phyloP scores from a whole-genome alignment of 1,284 basidiomycete genomes.

The Xerocomus cyaneibrunnescens region DNA sequence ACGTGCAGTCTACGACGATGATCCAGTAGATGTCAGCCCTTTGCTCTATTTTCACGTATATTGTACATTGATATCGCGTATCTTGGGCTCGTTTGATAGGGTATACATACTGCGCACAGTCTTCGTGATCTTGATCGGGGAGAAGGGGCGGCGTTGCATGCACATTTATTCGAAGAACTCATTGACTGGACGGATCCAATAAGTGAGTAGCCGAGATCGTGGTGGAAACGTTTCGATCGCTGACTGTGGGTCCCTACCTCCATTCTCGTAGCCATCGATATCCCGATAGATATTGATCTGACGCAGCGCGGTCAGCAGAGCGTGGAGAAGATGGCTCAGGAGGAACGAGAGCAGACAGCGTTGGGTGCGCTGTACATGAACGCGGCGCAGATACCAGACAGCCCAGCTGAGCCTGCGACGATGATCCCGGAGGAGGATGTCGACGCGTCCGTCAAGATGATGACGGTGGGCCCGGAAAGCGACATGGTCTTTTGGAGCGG shows the following conservation, averaged over 20 bases:
- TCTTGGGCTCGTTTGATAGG: slow-evolving; percentile 50
- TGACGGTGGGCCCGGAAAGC: slow-evolving; percentile 67
- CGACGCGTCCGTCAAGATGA: slow-evolving; percentile 57
- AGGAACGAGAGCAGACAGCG: slow-evolving; percentile 73
- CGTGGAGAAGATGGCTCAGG: slow-evolving; percentile 64
- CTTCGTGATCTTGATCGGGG: slow-evolving; percentile 80
- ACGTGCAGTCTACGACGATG: slow-evolving; percentile 81
- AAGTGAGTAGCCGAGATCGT: slow-evolving; percentile 46
- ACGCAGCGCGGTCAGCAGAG: slow-evolving; percentile 61
- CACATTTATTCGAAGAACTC: slow-evolving; percentile 76
- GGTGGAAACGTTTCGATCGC: slow-evolving; percentile 16
- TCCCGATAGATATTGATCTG: slow-evolving; percentile 54
- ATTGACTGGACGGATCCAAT: slow-evolving; percentile 79
- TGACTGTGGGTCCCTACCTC: slow-evolving; percentile 4
- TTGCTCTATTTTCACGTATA: slow-evolving; percentile 44
- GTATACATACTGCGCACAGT: slow-evolving; percentile 61
- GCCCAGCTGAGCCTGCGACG: slow-evolving; percentile 65
- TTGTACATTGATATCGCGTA: slow-evolving; percentile 54
- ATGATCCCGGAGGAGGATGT: slow-evolving; percentile 66
- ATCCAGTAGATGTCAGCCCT: slow-evolving; percentile 73
- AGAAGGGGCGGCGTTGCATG: slow-evolving; percentile 79
- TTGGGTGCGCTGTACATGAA: slow-evolving; percentile 71
- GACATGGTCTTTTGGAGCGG: slow-evolving; percentile 64
- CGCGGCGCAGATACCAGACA: slow-evolving; percentile 66
- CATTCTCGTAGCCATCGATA: slow-evolving; percentile 52